Conservation (phyloP, 1,284 basidiomycete genomes). For the Apiotrichum porosum region DNA sequence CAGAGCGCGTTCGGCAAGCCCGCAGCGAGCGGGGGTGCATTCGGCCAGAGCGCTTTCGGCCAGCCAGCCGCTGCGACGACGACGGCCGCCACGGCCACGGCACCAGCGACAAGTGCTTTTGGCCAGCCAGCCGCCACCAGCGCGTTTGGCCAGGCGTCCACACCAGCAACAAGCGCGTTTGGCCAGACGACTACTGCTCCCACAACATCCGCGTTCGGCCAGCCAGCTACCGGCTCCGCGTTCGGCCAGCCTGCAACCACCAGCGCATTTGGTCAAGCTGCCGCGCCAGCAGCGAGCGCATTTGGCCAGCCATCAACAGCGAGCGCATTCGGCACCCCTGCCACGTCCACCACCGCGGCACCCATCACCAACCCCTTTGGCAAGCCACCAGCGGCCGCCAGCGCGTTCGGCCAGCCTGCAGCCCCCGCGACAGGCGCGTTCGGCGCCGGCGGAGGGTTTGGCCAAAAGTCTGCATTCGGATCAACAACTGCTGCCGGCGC, state of each 20-base stretch:
- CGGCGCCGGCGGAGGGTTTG: constrained; percentile 51
- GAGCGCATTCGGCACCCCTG: neutral
- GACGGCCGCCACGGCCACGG: constrained; percentile 6
- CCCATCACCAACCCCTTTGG: constrained; percentile 35
- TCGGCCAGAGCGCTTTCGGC: constrained; percentile 11
- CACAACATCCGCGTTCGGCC: constrained; percentile 4
- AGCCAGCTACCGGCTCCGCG: constrained; percentile 32
- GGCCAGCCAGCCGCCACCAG: constrained; percentile 12
- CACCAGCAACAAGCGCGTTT: constrained; percentile 13
- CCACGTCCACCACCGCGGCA: neutral
- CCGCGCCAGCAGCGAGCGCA: constrained; percentile 7
- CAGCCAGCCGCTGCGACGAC: neutral
- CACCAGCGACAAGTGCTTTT: constrained; percentile 1
- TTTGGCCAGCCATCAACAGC: constrained; percentile 19
- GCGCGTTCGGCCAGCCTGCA: constrained; percentile 45
- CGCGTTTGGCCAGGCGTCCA: constrained; percentile 7
- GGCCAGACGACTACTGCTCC: constrained; percentile 9
- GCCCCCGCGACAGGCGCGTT: constrained; percentile 23
- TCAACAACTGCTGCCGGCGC: constrained; percentile 17
- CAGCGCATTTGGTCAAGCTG: constrained; percentile 16
- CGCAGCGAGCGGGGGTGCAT: constrained; percentile 2
- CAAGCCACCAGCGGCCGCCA: constrained; percentile 9
- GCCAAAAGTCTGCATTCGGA: constrained; percentile 44
- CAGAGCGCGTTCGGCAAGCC: constrained; percentile 10
- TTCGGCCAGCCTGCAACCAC: constrained; percentile 32